Percentiles rank a stretch among this genome's conserved stretches.
Evolutionary conservation across 768 basidiomycete species (phyloP).

Genomic region (Auricularia cornea): DNA sequence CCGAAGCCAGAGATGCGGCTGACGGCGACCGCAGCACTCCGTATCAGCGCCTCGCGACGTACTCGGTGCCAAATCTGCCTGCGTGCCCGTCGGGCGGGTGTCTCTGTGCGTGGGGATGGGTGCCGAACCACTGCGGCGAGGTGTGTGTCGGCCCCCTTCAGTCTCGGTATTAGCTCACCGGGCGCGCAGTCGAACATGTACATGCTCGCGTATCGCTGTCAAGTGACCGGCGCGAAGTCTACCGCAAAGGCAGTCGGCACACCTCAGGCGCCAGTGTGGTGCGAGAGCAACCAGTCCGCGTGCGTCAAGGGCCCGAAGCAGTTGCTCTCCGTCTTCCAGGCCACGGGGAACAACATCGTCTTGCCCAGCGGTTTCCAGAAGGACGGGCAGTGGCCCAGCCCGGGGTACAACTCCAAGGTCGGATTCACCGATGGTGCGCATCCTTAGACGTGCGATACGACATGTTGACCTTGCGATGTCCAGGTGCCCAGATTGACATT

Average conservation of each 20-base stretch:
- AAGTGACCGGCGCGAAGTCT: neutral
- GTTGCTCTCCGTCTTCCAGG: slow-evolving; percentile 5
- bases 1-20: no score
- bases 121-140: slow-evolving; percentile 2
- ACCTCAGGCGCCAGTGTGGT: slow-evolving; percentile 4
- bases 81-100: slow-evolving; percentile 7
- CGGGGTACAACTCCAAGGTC: slow-evolving; percentile 8
- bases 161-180: neutral
- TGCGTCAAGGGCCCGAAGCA: slow-evolving; percentile 9
- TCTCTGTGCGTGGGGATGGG: slow-evolving; percentile 5
- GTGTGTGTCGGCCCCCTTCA: no score
- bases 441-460: neutral
- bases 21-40: slow-evolving; percentile 1
- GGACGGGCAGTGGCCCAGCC: slow-evolving; percentile 4
- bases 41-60: slow-evolving; percentile 6
- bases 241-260: neutral
- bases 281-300: slow-evolving; percentile 1
- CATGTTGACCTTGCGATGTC: neutral
- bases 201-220: slow-evolving; percentile 3
- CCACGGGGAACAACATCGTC: slow-evolving; percentile 6
- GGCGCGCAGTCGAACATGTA: slow-evolving; percentile 4
- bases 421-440: slow-evolving; percentile 1
- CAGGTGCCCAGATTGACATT: neutral
- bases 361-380: neutral
- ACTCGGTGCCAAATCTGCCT: slow-evolving; percentile 3